Evolutionary conservation across 331 rosid species (phyloP).

Genomic region (Quercus lobata): DNA sequence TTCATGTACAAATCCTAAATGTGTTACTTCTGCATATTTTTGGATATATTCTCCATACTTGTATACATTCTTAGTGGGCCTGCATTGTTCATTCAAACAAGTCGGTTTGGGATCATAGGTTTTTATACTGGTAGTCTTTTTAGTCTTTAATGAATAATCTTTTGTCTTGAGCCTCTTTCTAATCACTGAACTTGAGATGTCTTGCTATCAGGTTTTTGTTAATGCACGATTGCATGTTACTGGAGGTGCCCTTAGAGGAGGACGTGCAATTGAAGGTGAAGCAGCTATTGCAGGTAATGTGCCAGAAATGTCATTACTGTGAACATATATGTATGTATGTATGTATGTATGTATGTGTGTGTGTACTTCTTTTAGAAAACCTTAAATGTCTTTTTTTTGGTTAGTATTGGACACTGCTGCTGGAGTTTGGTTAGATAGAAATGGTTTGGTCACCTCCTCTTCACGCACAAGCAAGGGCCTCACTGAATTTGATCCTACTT

Average conservation of each 20-base stretch:
- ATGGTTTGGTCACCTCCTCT: constrained; percentile 86
- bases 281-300: constrained; percentile 78
- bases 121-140: not conserved
- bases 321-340: not conserved
- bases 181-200: constrained; percentile 11
- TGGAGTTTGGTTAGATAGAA: constrained; percentile 98
- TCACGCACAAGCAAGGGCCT: constrained; percentile 75
- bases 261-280: constrained; percentile 96
- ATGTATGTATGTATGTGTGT: not conserved
- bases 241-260: constrained; percentile 94
- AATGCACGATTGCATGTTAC: constrained; percentile 98
- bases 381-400: constrained; percentile 14
- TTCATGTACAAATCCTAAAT: not conserved
- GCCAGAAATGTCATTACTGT: constrained; percentile 10
- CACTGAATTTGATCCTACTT: constrained; percentile 60
- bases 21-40: not conserved
- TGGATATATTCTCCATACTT: not conserved
- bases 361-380: not conserved
- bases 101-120: not conserved
- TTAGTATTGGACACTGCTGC: constrained; percentile 99
- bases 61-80: not conserved
- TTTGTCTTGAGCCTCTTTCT: constrained; percentile 17
- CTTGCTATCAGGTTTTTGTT: constrained; percentile 78
- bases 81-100: not conserved
- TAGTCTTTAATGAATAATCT: not conserved